phyloP scores from a whole-genome alignment of 148 eudicot genomes.

The Cornus suecica region DNA sequence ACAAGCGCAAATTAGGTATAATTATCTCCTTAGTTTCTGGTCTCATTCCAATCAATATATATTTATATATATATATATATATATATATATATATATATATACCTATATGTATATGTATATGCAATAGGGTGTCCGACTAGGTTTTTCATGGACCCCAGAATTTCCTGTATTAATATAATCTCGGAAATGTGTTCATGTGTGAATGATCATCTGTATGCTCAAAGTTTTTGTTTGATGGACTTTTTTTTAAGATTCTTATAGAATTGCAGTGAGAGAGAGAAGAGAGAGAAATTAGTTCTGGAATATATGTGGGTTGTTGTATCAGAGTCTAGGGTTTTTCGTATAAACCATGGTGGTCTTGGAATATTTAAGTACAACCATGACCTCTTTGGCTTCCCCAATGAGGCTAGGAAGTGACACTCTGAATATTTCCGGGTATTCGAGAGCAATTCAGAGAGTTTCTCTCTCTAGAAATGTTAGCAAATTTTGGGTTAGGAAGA shows the following conservation, averaged over 20 bases:
- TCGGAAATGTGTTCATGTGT: neutral
- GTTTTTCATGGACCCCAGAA: neutral
- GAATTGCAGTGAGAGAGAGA: neutral
- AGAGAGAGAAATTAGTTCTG: neutral
- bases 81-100: no score
- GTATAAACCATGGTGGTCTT: slow-evolving; percentile 20
- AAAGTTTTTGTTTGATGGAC: neutral
- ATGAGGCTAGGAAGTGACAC: slow-evolving; percentile 75
- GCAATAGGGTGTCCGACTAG: neutral
- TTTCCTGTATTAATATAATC: neutral
- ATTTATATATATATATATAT: no score
- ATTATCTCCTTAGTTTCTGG: neutral
- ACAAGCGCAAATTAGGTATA: slow-evolving; percentile 10
- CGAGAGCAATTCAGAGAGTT: slow-evolving; percentile 50
- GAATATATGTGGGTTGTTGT: slow-evolving; percentile 3
- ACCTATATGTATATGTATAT: neutral
- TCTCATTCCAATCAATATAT: neutral
- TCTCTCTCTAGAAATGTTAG: slow-evolving; percentile 47
- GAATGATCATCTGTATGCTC: neutral
- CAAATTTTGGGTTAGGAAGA: slow-evolving; percentile 47
- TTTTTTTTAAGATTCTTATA: neutral
- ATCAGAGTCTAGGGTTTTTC: slow-evolving; percentile 19
- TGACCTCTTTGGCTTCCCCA: slow-evolving; percentile 91
- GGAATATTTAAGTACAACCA: slow-evolving; percentile 20
- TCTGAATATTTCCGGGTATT: slow-evolving; percentile 46